phyloP scores from a whole-genome alignment of 2,329 filamentous ascomycete genomes.

The Cucurbitaria berberidis region DNA sequence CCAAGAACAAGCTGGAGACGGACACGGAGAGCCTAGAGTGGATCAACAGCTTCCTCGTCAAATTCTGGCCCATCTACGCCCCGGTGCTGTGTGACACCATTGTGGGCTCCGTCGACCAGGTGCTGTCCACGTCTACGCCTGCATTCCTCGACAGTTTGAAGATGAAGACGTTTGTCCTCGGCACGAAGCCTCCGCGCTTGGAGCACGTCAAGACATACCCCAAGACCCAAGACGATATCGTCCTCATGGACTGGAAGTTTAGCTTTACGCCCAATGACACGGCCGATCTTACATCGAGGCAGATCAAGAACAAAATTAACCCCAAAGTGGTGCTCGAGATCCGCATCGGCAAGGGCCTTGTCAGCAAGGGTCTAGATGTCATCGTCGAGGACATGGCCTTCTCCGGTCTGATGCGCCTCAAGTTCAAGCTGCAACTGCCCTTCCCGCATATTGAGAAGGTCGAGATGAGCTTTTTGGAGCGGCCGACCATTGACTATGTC shows the following conservation, averaged over 20 bases:
- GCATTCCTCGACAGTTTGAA: conserved; percentile 92
- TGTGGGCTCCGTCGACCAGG: conserved; percentile 93
- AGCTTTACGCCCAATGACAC: conserved; percentile 97
- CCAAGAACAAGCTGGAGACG: conserved; percentile 83
- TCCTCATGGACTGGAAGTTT: conserved; percentile 99
- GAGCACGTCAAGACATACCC: conserved; percentile 99
- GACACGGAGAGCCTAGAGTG: conserved; percentile 94
- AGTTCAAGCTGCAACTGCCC: conserved; percentile 94
- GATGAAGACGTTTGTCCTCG: conserved; percentile 90
- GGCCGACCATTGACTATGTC: conserved; percentile 91
- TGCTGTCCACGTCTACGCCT: conserved; percentile 89
- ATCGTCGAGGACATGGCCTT: conserved; percentile 99
- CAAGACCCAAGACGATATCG: conserved; percentile 90
- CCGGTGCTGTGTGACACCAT: conserved; percentile 91
- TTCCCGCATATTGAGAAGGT: conserved; percentile 95
- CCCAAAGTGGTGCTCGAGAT: conserved; percentile 96
- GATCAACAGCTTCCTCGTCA: conserved; percentile 98
- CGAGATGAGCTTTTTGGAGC: conserved; percentile 92
- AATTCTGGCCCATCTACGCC: conserved; percentile 99
- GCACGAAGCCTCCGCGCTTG: conserved; percentile 91
- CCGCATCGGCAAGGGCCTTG: conserved; percentile 91
- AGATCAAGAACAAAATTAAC: conserved; percentile 94
- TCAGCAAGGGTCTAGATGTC: conserved; percentile 95
- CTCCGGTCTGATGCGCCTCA: conserved; percentile 92
- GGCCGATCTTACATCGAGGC: conserved; percentile 85